Percentiles rank a stretch among this genome's conserved stretches.
phyloP scores from a whole-genome alignment of 2,329 filamentous ascomycete species.

The Neocucurbitaria cava region DNA sequence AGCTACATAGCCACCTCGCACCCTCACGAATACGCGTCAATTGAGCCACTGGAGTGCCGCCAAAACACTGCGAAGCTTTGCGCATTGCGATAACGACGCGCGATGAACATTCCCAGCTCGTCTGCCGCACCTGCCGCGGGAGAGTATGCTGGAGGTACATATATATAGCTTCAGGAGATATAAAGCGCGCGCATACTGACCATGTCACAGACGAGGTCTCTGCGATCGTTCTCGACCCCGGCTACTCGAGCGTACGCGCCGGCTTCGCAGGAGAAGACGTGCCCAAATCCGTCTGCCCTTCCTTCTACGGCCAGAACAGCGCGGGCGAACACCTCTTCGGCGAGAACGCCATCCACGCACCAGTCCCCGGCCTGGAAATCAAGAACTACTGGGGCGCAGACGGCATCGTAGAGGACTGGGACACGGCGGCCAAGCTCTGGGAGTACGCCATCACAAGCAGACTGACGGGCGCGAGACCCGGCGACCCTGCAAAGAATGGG shows the following conservation, averaged over 20 bases:
- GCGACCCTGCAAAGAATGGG: constrained; percentile 76
- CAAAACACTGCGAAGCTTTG: constrained; percentile 7
- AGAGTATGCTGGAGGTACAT: constrained; percentile 56
- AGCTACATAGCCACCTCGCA: constrained; percentile 9
- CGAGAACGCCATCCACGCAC: constrained; percentile 85
- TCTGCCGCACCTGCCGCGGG: constrained; percentile 49
- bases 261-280: constrained; percentile 98
- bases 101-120: constrained; percentile 48
- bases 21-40: constrained; percentile 35
- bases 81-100: constrained; percentile 20
- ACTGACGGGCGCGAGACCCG: constrained; percentile 77
- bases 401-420: constrained; percentile 95
- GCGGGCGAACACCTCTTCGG: constrained; percentile 73
- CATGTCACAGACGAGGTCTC: constrained; percentile 84
- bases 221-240: constrained; percentile 93
- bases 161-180: constrained; percentile 14
- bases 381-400: constrained; percentile 91
- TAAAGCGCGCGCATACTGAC: constrained; percentile 17
- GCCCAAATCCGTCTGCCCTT: constrained; percentile 90
- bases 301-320: constrained; percentile 75
- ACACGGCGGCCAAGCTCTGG: constrained; percentile 87
- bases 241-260: constrained; percentile 88
- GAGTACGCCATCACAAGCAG: constrained; percentile 90
- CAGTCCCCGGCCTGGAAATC: constrained; percentile 78
- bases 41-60: constrained; percentile 1